Evolutionary conservation across 768 basidiomycete genomes (phyloP).

Genomic region (Leccinum subtestaceum): DNA sequence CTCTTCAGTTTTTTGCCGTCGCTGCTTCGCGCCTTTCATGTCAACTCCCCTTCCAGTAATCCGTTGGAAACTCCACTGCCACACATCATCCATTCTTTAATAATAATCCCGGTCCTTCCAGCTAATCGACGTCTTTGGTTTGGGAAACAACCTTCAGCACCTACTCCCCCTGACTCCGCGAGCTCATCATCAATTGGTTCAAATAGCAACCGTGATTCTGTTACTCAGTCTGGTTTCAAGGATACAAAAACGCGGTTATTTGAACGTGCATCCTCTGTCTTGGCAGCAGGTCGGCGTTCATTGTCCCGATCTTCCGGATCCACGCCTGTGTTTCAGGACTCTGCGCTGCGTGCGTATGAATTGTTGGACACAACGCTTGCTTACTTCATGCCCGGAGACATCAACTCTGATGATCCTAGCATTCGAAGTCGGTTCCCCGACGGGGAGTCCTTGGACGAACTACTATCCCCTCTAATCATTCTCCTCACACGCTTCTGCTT

Average conservation of each 20-base stretch:
- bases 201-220: conserved; percentile 3
- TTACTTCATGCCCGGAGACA: conserved; percentile 64
- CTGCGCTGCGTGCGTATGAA: conserved; percentile 63
- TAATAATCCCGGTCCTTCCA: conserved; percentile 68
- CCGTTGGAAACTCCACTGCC: conserved; percentile 75
- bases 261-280: conserved; percentile 27
- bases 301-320: conserved; percentile 48
- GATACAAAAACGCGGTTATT: conserved; percentile 24
- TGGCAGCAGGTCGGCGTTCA: conserved; percentile 31
- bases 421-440: conserved; percentile 45
- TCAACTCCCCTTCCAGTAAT: conserved; percentile 56
- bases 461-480: conserved; percentile 71
- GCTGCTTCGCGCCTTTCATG: conserved; percentile 65
- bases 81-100: conserved; percentile 78
- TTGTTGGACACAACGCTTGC: conserved; percentile 58
- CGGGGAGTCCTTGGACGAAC: conserved; percentile 69
- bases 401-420: conserved; percentile 60
- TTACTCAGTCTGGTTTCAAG: conserved; percentile 11
- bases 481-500: conserved; percentile 70
- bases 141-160: conserved; percentile 37
- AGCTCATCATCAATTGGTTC: conserved; percentile 28
- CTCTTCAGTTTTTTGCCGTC: conserved; percentile 56
- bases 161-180: conserved; percentile 37
- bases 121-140: conserved; percentile 64
- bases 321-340: conserved; percentile 38